Evolutionary conservation across 2,329 filamentous ascomycete species (phyloP).

Genomic region (Pyricularia grisea): DNA sequence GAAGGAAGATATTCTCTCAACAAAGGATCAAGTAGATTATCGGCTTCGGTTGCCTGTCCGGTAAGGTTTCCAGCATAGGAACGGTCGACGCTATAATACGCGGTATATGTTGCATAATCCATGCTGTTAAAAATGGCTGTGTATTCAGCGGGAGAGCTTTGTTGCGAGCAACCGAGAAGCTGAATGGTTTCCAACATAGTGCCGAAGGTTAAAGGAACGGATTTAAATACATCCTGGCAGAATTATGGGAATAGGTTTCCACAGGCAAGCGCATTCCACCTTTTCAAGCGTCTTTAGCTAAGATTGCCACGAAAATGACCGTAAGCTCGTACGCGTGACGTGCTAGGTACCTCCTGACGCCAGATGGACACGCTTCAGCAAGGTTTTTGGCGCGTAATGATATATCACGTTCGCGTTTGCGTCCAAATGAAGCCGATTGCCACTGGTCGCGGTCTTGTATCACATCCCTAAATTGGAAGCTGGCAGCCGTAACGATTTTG

Average conservation of each 20-base stretch:
- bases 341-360: background rate
- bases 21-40: background rate
- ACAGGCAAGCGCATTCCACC: no score
- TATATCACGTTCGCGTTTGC: background rate
- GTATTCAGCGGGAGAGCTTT: background rate
- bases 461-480: no score
- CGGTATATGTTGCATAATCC: background rate
- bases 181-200: background rate
- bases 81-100: background rate
- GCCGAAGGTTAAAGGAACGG: background rate
- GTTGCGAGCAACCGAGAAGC: background rate
- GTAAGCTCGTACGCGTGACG: background rate
- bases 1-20: background rate
- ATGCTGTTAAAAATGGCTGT: background rate
- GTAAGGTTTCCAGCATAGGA: background rate
- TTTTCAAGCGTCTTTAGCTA: no score
- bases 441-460: no score
- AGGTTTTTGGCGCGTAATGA: background rate
- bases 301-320: no score
- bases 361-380: background rate
- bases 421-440: background rate
- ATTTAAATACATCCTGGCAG: no score
- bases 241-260: no score
- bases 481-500: no score
- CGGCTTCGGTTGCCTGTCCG: background rate